Evolutionary conservation across 148 eudicot genomes (phyloP).

Genomic region (Persicaria tinctoria): DNA sequence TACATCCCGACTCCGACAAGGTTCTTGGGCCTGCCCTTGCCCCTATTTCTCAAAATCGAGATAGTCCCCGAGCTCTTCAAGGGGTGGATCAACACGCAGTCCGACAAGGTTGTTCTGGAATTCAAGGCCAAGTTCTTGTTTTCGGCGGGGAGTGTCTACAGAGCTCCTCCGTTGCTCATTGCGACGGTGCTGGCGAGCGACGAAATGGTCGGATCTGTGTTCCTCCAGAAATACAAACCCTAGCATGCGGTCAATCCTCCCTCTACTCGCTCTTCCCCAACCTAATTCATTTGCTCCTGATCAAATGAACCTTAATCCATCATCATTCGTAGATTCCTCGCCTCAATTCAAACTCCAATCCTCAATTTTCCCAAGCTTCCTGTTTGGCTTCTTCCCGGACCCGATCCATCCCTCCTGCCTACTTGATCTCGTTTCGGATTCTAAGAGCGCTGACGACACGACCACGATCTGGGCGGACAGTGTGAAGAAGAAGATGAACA

Average conservation of each 20-base stretch:
- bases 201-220: too few species aligned
- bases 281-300: neutral
- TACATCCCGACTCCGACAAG: too few species aligned
- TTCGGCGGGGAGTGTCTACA: too few species aligned
- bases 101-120: too few species aligned
- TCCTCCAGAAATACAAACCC: neutral
- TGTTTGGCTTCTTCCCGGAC: slow-evolving; percentile 32
- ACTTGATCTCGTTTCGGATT: neutral
- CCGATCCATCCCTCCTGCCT: slow-evolving; percentile 24
- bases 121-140: too few species aligned
- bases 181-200: too few species aligned
- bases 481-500: slow-evolving; percentile 64
- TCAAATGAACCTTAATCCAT: neutral
- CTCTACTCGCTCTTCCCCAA: neutral
- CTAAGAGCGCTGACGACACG: slow-evolving; percentile 17
- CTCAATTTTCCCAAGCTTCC: neutral
- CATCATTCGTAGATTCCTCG: neutral
- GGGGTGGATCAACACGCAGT: too few species aligned
- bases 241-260: neutral
- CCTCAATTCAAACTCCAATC: neutral
- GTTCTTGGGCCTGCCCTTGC: too few species aligned
- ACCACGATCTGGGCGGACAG: slow-evolving; percentile 49
- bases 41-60: too few species aligned
- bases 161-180: too few species aligned
- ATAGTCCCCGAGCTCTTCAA: too few species aligned